Conservation (phyloP, 805 yeast genomes). For the Metschnikowia cerradonensis region DNA sequence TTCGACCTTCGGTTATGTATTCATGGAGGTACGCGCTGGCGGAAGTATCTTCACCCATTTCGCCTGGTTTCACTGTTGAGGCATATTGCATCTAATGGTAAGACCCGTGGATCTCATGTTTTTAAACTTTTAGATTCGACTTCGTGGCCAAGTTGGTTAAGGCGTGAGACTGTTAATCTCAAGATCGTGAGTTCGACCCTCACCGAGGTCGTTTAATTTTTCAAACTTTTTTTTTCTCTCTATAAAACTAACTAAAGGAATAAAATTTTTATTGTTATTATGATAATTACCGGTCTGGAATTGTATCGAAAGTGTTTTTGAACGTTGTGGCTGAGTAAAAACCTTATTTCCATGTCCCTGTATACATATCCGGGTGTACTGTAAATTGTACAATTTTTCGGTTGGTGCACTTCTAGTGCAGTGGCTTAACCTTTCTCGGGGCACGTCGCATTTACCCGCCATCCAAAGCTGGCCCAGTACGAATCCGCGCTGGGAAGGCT, state of each 20-base stretch:
- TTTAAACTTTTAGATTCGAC: slow-evolving; percentile 4
- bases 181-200: slow-evolving; percentile 23
- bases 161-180: slow-evolving; percentile 23
- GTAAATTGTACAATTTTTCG: background rate
- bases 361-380: background rate
- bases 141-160: slow-evolving; percentile 22
- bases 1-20: too few species aligned
- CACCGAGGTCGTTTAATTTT: slow-evolving; percentile 16
- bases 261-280: too few species aligned
- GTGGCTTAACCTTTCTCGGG: slow-evolving; percentile 35
- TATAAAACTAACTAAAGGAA: too few species aligned
- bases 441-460: slow-evolving; percentile 48
- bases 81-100: too few species aligned
- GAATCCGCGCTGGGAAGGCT: slow-evolving; percentile 9
- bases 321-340: too few species aligned
- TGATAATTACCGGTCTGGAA: too few species aligned
- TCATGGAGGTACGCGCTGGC: too few species aligned
- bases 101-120: fast-evolving
- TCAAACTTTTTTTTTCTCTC: background rate
- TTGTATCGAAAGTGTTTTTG: too few species aligned
- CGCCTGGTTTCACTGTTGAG: too few species aligned
- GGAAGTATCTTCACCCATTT: too few species aligned
- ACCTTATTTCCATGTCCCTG: too few species aligned
- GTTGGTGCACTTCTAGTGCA: slow-evolving; percentile 18
- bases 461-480: slow-evolving; percentile 21